A percentile compares a stretch with the other conserved stretches of the same genome.
These are phyloP conservation scores for Russula griseocarnosa DNA, from an alignment of 768 basidiomycete species.

Conservation along the genomic window DNA sequence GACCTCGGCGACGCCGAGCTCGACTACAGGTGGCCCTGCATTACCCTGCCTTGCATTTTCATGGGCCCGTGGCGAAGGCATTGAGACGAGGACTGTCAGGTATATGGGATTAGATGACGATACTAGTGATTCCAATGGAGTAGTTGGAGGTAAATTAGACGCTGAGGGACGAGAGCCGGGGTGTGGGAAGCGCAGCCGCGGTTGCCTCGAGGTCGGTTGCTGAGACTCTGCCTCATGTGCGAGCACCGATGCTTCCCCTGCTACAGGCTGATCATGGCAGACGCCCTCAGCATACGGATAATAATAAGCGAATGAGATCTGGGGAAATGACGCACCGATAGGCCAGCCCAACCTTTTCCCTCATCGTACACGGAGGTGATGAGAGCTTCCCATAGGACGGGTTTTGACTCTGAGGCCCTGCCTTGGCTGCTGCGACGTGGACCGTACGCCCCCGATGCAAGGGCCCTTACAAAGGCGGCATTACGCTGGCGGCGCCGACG, in stretches of 20 bases:
- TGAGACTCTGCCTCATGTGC: background rate
- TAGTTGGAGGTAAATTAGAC: background rate
- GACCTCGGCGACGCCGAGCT: conserved; percentile 15
- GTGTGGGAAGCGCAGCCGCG: conserved; percentile 1
- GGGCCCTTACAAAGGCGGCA: background rate
- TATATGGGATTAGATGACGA: background rate
- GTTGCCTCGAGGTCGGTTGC: background rate
- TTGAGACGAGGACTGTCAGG: conserved; percentile 16
- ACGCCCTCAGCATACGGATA: background rate
- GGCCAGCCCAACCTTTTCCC: conserved; percentile 17
- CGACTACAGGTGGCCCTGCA: conserved; percentile 10
- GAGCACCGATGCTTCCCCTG: background rate
- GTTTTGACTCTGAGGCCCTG: background rate
- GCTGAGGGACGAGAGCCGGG: background rate
- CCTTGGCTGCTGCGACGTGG: background rate
- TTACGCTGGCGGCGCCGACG: conserved; percentile 16
- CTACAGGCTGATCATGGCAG: conserved; percentile 10
- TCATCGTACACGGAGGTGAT: background rate
- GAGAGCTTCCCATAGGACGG: conserved; percentile 16
- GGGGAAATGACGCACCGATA: conserved; percentile 12
- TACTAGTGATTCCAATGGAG: background rate
- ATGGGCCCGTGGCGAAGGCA: conserved; percentile 3
- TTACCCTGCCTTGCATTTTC: background rate
- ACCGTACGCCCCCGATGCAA: background rate
- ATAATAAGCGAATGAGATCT: background rate